Base-by-base conservation (phyloP, 306 rosid species). In the Prunus mume region DNA sequence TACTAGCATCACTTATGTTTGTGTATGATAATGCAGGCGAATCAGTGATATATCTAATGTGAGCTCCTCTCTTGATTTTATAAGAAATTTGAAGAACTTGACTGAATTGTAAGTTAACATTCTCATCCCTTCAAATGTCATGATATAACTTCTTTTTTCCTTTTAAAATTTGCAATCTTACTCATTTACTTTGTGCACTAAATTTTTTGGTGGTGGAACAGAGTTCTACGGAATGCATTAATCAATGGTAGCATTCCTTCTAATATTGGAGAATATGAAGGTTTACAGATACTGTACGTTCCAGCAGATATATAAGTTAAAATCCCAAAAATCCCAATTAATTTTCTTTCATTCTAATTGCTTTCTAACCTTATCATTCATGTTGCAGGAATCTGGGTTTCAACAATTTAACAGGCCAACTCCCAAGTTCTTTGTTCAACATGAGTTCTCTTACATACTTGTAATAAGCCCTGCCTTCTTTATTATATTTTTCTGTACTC, bases 11-110 rank as follows among this genome's bases (percentile, higher is more conserved):
- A 38, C 32, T 60, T 20, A 49, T 71, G 45, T 76, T 56, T 71
- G 28, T 22, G 3, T 19, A 12, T 77, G n/a, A 77, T 60, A 11
- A 22, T 72, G 32, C 17, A 82, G 85, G 69, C 52, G 76, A 41
- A 82, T 82, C 32, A 60, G 85, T 72, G 85, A 82, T 28, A 76
- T 82, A 41, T 82, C 51, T 65, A 65, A 67, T 15, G 85, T n/a
- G 67, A 82, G 78, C 78, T 82, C 85, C 20, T 75, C 82, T 52
- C 72, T 82, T 60, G 72, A 66, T 25, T 82, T 82, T 51, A 22
- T 77, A 4, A 77, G 6, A 20, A 77, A 60, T 19, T 8, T 82
- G 76, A 77, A 60, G 62, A 22, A 24, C 68, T 76, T 81, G 68
- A 30, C 64, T 3, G 50, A 70, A 0, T 34, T 82, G 85, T 82